Conservation (phyloP, 176 grass and related monocot genomes). For the Typha latifolia region DNA sequence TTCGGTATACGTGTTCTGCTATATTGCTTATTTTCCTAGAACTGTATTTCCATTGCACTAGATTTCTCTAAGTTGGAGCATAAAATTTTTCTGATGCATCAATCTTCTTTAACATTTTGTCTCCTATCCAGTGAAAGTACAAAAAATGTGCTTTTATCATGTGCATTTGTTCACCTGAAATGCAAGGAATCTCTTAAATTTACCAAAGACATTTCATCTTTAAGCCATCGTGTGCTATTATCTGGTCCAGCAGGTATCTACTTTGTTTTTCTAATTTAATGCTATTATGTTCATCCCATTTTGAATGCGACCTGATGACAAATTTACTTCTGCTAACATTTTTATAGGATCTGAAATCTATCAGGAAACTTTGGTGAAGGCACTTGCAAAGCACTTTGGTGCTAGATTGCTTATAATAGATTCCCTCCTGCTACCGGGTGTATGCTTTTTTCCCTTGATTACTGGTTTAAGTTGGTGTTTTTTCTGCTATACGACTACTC, state of each 20-base stretch:
- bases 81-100: conserved; percentile 13
- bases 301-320: neutral
- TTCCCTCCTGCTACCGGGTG: conserved; percentile 49
- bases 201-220: conserved; percentile 73
- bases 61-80: neutral
- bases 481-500: neutral
- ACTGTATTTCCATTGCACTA: too few species aligned
- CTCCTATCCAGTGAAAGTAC: conserved; percentile 67
- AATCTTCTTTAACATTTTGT: conserved; percentile 31
- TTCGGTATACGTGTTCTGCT: neutral
- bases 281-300: neutral
- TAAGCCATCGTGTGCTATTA: conserved; percentile 75
- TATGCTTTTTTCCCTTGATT: conserved; percentile 43
- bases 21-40: neutral
- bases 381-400: conserved; percentile 68
- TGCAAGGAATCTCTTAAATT: conserved; percentile 67
- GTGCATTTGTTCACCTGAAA: conserved; percentile 80
- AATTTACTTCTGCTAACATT: neutral
- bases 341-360: conserved; percentile 88
- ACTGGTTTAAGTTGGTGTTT: neutral
- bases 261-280: conserved; percentile 13
- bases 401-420: conserved; percentile 80
- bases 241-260: conserved; percentile 80
- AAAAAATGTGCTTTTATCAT: conserved; percentile 60
- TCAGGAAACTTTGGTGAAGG: conserved; percentile 81